These are phyloP conservation scores for Panaeolus papilionaceus DNA, from an alignment of 768 basidiomycete genomes.

Conservation along the genomic window DNA sequence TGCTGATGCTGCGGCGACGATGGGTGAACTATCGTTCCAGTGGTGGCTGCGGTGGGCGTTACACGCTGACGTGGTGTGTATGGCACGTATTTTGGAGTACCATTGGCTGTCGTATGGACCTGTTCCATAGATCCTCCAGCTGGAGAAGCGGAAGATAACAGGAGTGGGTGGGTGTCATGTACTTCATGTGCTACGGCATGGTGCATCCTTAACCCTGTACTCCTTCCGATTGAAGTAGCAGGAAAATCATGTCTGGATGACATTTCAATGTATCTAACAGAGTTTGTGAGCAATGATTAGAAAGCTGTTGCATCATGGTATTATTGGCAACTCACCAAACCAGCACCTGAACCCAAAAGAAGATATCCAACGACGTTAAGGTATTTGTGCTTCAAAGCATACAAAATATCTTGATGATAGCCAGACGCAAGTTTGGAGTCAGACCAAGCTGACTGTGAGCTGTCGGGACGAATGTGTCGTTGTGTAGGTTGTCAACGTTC, in stretches of 20 bases:
- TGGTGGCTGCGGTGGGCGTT: slow-evolving; percentile 48
- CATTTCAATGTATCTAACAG: slow-evolving; percentile 4
- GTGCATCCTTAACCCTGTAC: slow-evolving; percentile 48
- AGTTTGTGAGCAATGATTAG: slow-evolving; percentile 6
- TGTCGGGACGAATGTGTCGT: not conserved
- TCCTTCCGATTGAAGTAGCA: slow-evolving; percentile 60
- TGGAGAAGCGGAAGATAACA: slow-evolving; percentile 47
- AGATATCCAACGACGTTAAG: not conserved
- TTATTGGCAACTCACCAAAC: slow-evolving; percentile 9
- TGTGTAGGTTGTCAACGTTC: not conserved
- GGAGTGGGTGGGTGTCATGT: slow-evolving; percentile 73
- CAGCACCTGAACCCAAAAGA: not conserved
- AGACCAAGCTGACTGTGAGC: not conserved
- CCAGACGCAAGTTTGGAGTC: not conserved
- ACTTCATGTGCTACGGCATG: slow-evolving; percentile 41
- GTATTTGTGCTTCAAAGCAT: not conserved
- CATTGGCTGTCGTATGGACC: slow-evolving; percentile 28
- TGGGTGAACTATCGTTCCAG: slow-evolving; percentile 56
- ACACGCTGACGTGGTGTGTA: slow-evolving; percentile 79
- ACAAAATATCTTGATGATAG: not conserved
- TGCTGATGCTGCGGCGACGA: slow-evolving; percentile 53
- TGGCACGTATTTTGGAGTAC: slow-evolving; percentile 65
- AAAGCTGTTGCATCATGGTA: not conserved
- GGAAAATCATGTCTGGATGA: slow-evolving; percentile 43
- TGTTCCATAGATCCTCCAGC: slow-evolving; percentile 33